Base-by-base conservation (phyloP, 2,329 filamentous ascomycete genomes). In the Berkeleyomyces rouxiae region DNA sequence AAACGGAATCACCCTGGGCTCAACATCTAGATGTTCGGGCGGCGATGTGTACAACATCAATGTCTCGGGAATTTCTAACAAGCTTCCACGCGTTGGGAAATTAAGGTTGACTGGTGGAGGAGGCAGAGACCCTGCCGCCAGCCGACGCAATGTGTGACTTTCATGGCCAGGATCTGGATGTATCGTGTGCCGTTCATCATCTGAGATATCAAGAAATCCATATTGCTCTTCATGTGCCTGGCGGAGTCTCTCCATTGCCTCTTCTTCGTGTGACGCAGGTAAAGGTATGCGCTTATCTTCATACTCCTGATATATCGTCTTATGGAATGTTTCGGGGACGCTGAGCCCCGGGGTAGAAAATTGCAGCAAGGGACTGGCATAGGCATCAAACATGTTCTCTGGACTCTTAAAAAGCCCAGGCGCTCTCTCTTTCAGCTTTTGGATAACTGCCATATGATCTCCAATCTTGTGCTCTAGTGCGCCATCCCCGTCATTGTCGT, bases 341-440 rank as follows among this genome's bases (percentile, higher is more conserved):
- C 72, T 66, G 4, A 81, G 64, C 0, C 78, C 79, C 0, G 82
- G 70, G 0, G 75, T 78, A 59, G 79, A 79, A 67, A 85, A 84
- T 67, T 85, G 79, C 1, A 85, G 73, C 60, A 75, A 74, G 0
- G 83, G 76, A 64, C 80, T 83, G 4, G 77, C 80, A 69, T 85
- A 85, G 0, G 79, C 71, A 66, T 86, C 83, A 65, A 85, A 84
- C 39, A 83, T 69, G 64, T 78, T 70, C 0, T 68, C 68, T 0
- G 82, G 80, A 0, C 66, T 67, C 7, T 67, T 66, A 67, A 85
- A 85, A n/a, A 83, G 72, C 3, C 64, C 65, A 0, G 72, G 69
- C 37, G 75, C 65, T 73, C 70, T 1, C 36, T 40, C 23, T 11
- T 57, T 46, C 9, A 55, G 47, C n/a, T 5, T 13, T n/a, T 23